phyloP scores from a whole-genome alignment of 306 rosid species.

The Vigna nakashimae region DNA sequence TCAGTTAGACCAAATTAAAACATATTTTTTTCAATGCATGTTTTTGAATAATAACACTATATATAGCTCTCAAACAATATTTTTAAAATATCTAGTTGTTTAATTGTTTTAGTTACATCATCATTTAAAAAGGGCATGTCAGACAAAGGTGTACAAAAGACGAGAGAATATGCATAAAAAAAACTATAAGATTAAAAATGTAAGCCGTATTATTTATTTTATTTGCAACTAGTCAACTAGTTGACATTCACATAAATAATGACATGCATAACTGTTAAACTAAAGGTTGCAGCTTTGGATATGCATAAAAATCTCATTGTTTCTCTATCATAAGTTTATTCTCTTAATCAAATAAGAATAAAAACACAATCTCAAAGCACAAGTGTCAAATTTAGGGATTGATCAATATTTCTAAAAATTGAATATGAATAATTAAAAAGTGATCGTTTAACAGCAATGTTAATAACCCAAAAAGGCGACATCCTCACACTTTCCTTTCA shows the following conservation, averaged over 20 bases:
- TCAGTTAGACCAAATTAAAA: no score
- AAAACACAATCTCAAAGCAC: neutral
- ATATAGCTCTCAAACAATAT: no score
- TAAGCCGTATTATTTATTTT: neutral
- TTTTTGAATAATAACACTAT: no score
- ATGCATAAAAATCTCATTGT: neutral
- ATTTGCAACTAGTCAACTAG: constrained; percentile 24
- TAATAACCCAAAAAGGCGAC: neutral
- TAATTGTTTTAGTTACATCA: no score
- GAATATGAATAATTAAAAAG: neutral
- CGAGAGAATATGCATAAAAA: no score
- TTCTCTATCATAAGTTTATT: neutral
- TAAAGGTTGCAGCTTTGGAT: neutral
- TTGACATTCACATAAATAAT: constrained; percentile 5
- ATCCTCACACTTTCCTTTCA: constrained; percentile 16
- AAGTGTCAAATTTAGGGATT: constrained; percentile 11
- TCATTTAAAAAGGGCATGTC: no score
- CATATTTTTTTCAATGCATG: no score
- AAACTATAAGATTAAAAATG: no score
- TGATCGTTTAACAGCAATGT: neutral
- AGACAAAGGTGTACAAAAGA: no score
- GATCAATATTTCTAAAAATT: constrained; percentile 11
- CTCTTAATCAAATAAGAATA: neutral
- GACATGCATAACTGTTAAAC: neutral
- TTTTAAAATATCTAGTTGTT: no score